Evolutionary conservation across 2,329 filamentous ascomycete species (phyloP), one percentile per base, ranked within the genome.

Genomic region (Kalmusia sp.): DNA sequence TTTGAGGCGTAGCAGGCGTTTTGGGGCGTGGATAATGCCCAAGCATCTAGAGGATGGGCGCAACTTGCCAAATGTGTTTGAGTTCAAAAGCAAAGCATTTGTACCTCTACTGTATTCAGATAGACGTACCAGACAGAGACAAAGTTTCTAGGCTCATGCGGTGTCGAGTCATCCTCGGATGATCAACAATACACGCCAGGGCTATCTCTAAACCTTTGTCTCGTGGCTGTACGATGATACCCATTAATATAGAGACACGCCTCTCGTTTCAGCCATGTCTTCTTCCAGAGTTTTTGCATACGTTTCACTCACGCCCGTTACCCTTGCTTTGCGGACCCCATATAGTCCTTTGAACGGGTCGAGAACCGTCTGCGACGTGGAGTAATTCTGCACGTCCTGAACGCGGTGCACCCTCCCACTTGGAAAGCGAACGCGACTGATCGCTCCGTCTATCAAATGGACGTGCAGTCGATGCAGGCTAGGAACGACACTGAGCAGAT

Each of bases 341-440:
- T 63, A 57, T 22, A 80, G 55, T 45, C 62, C 55, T 22, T 64
- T 63, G 31, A 80, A 75, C 1, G 78, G 78, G 51, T 77, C 71
- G 3, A 81, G 63, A 45, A 80, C 76, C 1, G 67, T 66, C 54
- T 79, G 74, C 7, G 77, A 65, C 30, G 74, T 70, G 15, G 68
- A 62, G 6, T 63, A 66, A 11, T 72, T 71, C 51, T 66, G 64
- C 28, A 68, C 66, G 19, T 72, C 68, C 34, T 72, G 66, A 27
- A 70, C 69, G 7, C 68, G 52, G 66, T 75, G 71, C 35, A 61
- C 68, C 48, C 69, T 60, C 4, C 67, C 69, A 41, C 64, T 67
- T 1, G 65, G 63, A 50, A 72, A 71, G 25, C 59, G 55, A 22
- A 61, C 55, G 2, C 68, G 54, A 53, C 62, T 63, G 22, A 70